phyloP scores from a whole-genome alignment of 352 stramenopile species.

The Phytophthora litchii region DNA sequence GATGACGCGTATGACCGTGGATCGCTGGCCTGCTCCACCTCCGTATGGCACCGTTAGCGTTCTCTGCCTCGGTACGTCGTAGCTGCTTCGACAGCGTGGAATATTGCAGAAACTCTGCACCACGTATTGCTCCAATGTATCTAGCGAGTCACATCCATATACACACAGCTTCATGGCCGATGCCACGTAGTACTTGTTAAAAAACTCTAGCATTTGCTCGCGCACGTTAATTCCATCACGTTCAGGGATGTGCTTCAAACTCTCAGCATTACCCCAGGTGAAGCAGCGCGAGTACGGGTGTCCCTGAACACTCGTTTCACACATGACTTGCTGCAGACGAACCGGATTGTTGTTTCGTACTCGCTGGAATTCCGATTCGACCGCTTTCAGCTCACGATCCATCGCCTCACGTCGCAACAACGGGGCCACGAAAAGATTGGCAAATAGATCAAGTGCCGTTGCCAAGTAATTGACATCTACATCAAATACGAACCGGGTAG shows the following conservation, averaged over 20 bases:
- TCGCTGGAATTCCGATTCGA: constrained; percentile 89
- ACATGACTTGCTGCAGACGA: constrained; percentile 76
- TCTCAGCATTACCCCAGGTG: constrained; percentile 79
- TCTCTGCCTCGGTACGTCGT: constrained; percentile 8
- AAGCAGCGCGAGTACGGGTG: constrained; percentile 77
- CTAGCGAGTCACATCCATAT: constrained; percentile 61
- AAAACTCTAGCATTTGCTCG: constrained; percentile 61
- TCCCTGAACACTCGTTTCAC: constrained; percentile 45
- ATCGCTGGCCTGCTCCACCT: constrained; percentile 29
- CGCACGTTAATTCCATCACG: constrained; percentile 52
- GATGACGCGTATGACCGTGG: constrained; percentile 44
- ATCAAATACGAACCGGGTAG: constrained; percentile 93
- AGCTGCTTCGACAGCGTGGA: constrained; percentile 4
- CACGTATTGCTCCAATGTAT: constrained; percentile 65
- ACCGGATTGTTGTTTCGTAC: constrained; percentile 67
- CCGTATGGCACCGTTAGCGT: constrained; percentile 35
- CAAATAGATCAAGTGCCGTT: constrained; percentile 89
- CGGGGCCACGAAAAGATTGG: constrained; percentile 91
- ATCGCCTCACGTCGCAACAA: constrained; percentile 78
- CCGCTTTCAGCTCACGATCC: constrained; percentile 72
- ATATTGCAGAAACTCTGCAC: constrained; percentile 57
- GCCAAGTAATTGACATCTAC: constrained; percentile 56
- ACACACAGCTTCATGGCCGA: constrained; percentile 78
- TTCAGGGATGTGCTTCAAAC: constrained; percentile 46
- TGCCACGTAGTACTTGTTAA: constrained; percentile 60